Percentiles rank a stretch among this genome's conserved stretches.
Conservation (phyloP, 345 rosid genomes). For the Eucalyptus melliodora region DNA sequence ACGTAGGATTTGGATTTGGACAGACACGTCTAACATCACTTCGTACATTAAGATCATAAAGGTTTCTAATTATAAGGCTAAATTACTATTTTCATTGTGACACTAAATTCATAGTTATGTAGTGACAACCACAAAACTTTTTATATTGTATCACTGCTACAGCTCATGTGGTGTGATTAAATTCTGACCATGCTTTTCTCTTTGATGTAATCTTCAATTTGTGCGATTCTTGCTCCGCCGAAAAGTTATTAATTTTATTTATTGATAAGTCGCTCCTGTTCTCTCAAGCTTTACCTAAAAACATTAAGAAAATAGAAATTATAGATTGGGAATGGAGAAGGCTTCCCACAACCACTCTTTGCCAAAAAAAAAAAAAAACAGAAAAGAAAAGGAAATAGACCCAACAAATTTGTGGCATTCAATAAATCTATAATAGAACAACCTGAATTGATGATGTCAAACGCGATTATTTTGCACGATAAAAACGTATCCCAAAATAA, state of each 20-base stretch:
- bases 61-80: neutral
- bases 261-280: neutral
- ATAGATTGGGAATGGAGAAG: neutral
- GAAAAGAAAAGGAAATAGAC: neutral
- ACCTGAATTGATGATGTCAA: accelerated
- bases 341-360: neutral
- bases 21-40: neutral
- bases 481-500: neutral
- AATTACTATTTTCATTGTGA: neutral
- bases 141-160: neutral
- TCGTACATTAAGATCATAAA: neutral
- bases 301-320: neutral
- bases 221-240: neutral
- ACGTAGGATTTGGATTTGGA: neutral
- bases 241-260: neutral
- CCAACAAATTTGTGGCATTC: neutral
- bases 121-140: neutral
- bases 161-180: neutral
- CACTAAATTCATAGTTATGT: neutral
- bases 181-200: neutral
- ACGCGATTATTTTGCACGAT: neutral
- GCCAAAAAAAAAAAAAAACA: neutral
- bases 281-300: neutral
- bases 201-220: neutral
- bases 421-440: neutral